phyloP scores from a whole-genome alignment of 768 basidiomycete genomes.

The Cubamyces sp. region DNA sequence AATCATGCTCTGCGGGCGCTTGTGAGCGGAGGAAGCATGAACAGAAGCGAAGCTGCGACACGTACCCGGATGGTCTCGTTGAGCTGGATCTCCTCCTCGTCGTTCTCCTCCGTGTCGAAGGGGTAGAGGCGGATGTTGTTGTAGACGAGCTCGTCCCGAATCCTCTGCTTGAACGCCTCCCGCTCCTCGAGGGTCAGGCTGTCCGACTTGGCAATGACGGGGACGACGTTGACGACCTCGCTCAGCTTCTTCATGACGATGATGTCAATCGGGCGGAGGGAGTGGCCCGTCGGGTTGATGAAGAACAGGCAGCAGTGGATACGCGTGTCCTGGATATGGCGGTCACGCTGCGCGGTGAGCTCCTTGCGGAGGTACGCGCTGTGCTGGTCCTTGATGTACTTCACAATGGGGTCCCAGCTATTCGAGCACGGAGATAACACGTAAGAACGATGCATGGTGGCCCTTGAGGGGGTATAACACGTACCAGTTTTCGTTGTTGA shows the following conservation, averaged over 20 bases:
- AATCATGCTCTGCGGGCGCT: constrained; percentile 73
- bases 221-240: constrained; percentile 98
- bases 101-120: constrained; percentile 95
- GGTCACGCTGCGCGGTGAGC: constrained; percentile 97
- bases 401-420: constrained; percentile 98
- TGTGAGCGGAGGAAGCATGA: background rate
- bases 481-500: constrained; percentile 98
- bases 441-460: background rate
- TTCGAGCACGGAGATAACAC: background rate
- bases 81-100: constrained; percentile 88
- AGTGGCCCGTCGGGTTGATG: constrained; percentile 98
- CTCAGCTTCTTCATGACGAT: constrained; percentile 99
- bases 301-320: constrained; percentile 99
- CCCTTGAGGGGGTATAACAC: constrained; percentile 27
- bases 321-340: constrained; percentile 96
- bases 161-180: constrained; percentile 91
- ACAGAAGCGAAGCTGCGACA: constrained; percentile 14
- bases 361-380: constrained; percentile 98
- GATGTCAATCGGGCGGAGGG: constrained; percentile 93
- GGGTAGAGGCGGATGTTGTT: constrained; percentile 95
- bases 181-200: constrained; percentile 92
- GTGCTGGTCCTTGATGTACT: constrained; percentile 99
- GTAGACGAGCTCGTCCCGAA: constrained; percentile 89
- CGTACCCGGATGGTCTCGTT: constrained; percentile 90
- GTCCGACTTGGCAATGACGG: constrained; percentile 98